phyloP scores from a whole-genome alignment of 2,329 filamentous ascomycete genomes.

The Fusarium tuaranense region DNA sequence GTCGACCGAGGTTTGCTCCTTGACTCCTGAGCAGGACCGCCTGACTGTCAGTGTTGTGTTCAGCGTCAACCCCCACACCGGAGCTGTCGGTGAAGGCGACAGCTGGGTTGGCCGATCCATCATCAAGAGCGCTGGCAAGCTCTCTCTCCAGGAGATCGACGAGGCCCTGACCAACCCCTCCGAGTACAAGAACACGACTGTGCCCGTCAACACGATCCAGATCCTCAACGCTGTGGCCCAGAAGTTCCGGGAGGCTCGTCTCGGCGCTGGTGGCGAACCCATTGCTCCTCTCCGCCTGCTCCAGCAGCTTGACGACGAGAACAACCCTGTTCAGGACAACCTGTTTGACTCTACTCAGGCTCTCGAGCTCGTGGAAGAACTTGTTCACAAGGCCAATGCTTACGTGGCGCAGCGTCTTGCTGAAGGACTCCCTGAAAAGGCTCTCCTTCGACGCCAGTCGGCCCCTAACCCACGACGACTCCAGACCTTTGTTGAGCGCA shows the following conservation, averaged over 20 bases:
- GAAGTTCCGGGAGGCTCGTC: constrained; percentile 90
- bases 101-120: constrained; percentile 95
- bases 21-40: constrained; percentile 88
- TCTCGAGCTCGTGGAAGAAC: constrained; percentile 93
- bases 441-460: constrained; percentile 87
- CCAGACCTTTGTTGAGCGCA: constrained; percentile 90
- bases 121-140: constrained; percentile 89
- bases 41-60: constrained; percentile 94
- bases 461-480: constrained; percentile 89
- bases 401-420: constrained; percentile 88
- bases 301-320: constrained; percentile 97
- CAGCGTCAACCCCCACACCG: constrained; percentile 85
- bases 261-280: constrained; percentile 81
- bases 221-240: constrained; percentile 84
- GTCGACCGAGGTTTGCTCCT: constrained; percentile 87
- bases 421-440: constrained; percentile 87
- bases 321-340: constrained; percentile 95
- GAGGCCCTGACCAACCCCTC: constrained; percentile 76
- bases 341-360: constrained; percentile 92
- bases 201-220: constrained; percentile 81
- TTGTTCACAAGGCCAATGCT: constrained; percentile 92
- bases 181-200: constrained; percentile 72
- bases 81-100: constrained; percentile 83
- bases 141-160: constrained; percentile 89
- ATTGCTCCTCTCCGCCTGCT: constrained; percentile 89